Percentiles rank a stretch among this genome's conserved stretches.
These are phyloP conservation scores for Hortaea werneckii DNA, from an alignment of 2,329 filamentous ascomycete species.

Conservation along the genomic window DNA sequence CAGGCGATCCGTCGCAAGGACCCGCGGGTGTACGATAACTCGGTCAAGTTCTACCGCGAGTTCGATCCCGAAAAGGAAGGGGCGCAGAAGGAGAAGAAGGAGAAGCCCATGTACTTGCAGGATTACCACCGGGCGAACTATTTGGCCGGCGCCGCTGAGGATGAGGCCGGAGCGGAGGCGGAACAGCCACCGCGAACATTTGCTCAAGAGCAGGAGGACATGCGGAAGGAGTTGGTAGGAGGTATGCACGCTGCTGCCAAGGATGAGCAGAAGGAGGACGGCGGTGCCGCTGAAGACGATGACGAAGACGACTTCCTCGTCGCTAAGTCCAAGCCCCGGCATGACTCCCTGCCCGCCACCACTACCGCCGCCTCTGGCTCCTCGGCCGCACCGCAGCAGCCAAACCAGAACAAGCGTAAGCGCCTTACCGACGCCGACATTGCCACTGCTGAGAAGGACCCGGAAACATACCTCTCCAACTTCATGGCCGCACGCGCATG, in stretches of 20 bases:
- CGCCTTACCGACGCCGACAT: constrained; percentile 52
- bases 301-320: constrained; percentile 61
- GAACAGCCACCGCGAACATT: constrained; percentile 55
- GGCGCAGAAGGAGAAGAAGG: constrained; percentile 29
- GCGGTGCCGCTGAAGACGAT: constrained; percentile 41
- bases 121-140: constrained; percentile 91
- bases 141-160: constrained; percentile 58
- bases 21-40: constrained; percentile 76
- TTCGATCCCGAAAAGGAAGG: constrained; percentile 31
- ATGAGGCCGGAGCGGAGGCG: constrained; percentile 32
- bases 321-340: constrained; percentile 49
- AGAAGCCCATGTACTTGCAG: constrained; percentile 74
- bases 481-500: constrained; percentile 89
- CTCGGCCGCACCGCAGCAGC: constrained; percentile 17
- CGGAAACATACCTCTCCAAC: constrained; percentile 86
- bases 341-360: constrained; percentile 14
- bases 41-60: constrained; percentile 65
- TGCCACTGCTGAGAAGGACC: constrained; percentile 71
- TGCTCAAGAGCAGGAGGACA: constrained; percentile 73
- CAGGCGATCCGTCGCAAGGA: constrained; percentile 84
- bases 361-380: background rate
- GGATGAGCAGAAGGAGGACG: constrained; percentile 25
- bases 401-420: constrained; percentile 19
- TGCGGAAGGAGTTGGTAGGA: constrained; percentile 67
- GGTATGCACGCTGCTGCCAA: constrained; percentile 61